phyloP scores from a whole-genome alignment of 2,329 filamentous ascomycete genomes.

The Scytalidium lignicola region DNA sequence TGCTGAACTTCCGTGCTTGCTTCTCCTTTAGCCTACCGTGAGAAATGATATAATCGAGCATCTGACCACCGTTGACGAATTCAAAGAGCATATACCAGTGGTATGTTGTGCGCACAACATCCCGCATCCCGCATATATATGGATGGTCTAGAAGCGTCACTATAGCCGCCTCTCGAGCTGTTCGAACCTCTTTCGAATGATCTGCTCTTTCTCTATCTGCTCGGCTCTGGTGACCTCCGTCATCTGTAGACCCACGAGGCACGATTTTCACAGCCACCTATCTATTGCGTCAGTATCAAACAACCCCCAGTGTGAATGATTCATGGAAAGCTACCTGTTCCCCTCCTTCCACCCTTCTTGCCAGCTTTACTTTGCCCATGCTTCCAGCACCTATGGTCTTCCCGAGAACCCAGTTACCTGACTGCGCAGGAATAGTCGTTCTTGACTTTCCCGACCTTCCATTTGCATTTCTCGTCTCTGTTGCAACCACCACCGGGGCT shows the following conservation, averaged over 20 bases:
- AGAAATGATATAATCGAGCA: slow-evolving; percentile 99
- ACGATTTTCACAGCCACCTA: slow-evolving; percentile 98
- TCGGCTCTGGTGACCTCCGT: slow-evolving; percentile 56
- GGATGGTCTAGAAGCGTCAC: slow-evolving; percentile 91
- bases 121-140: slow-evolving; percentile 91
- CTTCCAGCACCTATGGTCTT: slow-evolving; percentile 97
- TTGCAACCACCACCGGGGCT: slow-evolving; percentile 44
- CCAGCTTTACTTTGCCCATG: slow-evolving; percentile 98
- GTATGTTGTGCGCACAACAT: slow-evolving; percentile 92
- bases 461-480: slow-evolving; percentile 41
- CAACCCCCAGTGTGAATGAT: not conserved
- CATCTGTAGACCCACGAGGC: slow-evolving; percentile 80
- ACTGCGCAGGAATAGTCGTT: slow-evolving; percentile 84
- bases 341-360: slow-evolving; percentile 80
- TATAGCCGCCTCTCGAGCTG: slow-evolving; percentile 91
- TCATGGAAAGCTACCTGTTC: slow-evolving; percentile 62
- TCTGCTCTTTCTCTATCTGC: slow-evolving; percentile 84
- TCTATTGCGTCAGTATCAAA: slow-evolving; percentile 15
- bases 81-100: slow-evolving; percentile 99
- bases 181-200: slow-evolving; percentile 93
- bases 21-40: slow-evolving; percentile 98
- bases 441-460: slow-evolving; percentile 52
- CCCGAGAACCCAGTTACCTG: slow-evolving; percentile 89
- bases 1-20: slow-evolving; percentile 93
- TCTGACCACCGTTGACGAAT: slow-evolving; percentile 97